Percentiles rank a stretch among this genome's conserved stretches.
These are phyloP conservation scores for Aspergillus tamarii DNA, from an alignment of 2,329 filamentous ascomycete genomes.

Conservation along the genomic window DNA sequence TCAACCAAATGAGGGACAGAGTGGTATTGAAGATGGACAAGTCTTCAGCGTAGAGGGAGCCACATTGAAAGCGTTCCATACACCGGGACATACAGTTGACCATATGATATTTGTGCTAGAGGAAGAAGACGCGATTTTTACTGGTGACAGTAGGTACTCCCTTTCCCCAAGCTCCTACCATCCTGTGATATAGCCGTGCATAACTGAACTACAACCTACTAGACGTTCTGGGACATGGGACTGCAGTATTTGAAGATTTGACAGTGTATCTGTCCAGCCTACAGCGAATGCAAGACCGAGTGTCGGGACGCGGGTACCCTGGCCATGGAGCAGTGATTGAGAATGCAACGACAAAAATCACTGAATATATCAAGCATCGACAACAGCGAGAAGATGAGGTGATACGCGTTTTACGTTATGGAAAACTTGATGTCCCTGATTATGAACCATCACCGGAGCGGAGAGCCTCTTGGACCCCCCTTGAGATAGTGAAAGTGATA, in stretches of 20 bases:
- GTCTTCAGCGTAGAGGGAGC: slow-evolving; percentile 55
- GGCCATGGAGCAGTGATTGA: slow-evolving; percentile 82
- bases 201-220: not conserved
- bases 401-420: slow-evolving; percentile 62
- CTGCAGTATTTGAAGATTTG: slow-evolving; percentile 81
- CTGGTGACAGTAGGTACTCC: slow-evolving; percentile 68
- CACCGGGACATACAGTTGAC: slow-evolving; percentile 78
- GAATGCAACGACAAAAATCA: slow-evolving; percentile 71
- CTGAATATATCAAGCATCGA: slow-evolving; percentile 82
- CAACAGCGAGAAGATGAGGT: slow-evolving; percentile 79
- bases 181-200: not conserved
- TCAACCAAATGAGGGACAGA: slow-evolving; percentile 56
- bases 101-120: slow-evolving; percentile 78
- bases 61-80: slow-evolving; percentile 68
- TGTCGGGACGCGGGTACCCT: slow-evolving; percentile 72
- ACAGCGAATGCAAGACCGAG: slow-evolving; percentile 66
- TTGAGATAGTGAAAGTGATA: slow-evolving; percentile 85
- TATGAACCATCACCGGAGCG: slow-evolving; percentile 38
- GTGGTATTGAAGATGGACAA: slow-evolving; percentile 60
- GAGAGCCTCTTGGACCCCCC: slow-evolving; percentile 62
- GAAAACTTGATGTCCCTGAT: slow-evolving; percentile 36
- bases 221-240: slow-evolving; percentile 82
- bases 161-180: not conserved
- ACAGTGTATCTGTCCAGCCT: slow-evolving; percentile 69
- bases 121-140: slow-evolving; percentile 82